Conservation (phyloP, 2,329 filamentous ascomycete genomes). For the Calonectria ilicicola region DNA sequence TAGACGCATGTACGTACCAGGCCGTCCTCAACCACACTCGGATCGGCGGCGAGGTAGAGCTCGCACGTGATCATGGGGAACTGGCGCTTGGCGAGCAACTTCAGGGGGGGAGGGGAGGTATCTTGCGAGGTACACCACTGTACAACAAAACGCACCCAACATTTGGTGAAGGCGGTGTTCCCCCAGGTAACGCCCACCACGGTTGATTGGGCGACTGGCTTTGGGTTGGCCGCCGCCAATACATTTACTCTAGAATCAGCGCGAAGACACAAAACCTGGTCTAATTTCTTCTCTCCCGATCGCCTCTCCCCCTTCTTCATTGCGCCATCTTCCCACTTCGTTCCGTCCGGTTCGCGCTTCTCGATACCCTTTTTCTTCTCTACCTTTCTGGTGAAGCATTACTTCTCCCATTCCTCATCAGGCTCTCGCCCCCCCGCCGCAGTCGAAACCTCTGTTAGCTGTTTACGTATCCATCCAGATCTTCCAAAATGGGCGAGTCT, state of each 20-base stretch:
- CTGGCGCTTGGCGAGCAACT: constrained; percentile 16
- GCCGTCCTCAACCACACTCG: neutral
- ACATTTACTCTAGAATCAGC: constrained; percentile 40
- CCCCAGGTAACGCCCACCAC: constrained; percentile 42
- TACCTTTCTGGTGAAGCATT: constrained; percentile 17
- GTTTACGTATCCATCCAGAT: constrained; percentile 30
- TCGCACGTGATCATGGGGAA: constrained; percentile 34
- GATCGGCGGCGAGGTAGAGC: neutral
- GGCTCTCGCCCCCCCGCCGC: constrained; percentile 10
- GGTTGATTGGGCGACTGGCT: constrained; percentile 48
- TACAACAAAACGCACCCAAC: constrained; percentile 30
- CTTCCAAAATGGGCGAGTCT: constrained; percentile 61
- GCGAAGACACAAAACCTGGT: constrained; percentile 34
- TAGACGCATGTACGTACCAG: neutral
- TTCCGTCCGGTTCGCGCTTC: constrained; percentile 4
- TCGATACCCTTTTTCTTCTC: constrained; percentile 22
- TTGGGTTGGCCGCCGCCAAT: constrained; percentile 32
- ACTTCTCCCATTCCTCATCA: constrained; percentile 13
- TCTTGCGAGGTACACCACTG: constrained; percentile 27
- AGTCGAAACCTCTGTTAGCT: constrained; percentile 16
- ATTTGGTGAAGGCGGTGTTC: constrained; percentile 23
- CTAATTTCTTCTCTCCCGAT: constrained; percentile 46
- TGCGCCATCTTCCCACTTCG: constrained; percentile 36
- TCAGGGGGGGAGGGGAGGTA: constrained; percentile 26
- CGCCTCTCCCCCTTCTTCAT: constrained; percentile 21